These are phyloP conservation scores for Phytophthora pseudosyringae DNA, from an alignment of 352 stramenopile genomes.

Conservation along the genomic window DNA sequence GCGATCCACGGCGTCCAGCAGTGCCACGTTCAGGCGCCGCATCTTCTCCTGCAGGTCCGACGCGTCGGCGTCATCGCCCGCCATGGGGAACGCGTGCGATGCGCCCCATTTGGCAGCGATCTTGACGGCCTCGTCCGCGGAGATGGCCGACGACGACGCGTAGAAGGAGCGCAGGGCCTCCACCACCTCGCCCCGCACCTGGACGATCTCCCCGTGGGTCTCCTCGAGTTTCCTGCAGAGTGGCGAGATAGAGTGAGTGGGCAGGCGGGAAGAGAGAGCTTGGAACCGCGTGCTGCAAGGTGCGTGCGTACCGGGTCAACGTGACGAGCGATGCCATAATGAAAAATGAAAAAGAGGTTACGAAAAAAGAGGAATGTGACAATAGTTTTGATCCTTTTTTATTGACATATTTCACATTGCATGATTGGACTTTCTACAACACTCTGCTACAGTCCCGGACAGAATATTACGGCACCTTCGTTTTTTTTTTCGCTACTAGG, in stretches of 20 bases:
- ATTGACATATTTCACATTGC: neutral
- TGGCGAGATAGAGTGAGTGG: neutral
- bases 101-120: slow-evolving; percentile 62
- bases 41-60: slow-evolving; percentile 66
- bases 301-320: slow-evolving; percentile 23
- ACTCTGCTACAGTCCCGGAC: no score
- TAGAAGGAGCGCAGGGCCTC: slow-evolving; percentile 75
- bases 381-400: neutral
- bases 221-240: slow-evolving; percentile 65
- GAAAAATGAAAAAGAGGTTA: neutral
- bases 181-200: slow-evolving; percentile 60
- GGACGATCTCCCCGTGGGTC: slow-evolving; percentile 67
- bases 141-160: slow-evolving; percentile 57
- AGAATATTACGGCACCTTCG: no score
- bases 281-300: neutral
- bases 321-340: slow-evolving; percentile 24
- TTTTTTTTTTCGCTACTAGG: no score
- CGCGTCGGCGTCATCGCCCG: slow-evolving; percentile 9
- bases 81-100: slow-evolving; percentile 17
- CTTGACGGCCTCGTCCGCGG: slow-evolving; percentile 61
- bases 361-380: neutral
- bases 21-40: slow-evolving; percentile 41
- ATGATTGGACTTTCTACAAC: no score
- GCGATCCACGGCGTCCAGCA: slow-evolving; percentile 56
- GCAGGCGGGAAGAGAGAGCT: neutral